Base-by-base conservation (phyloP, 139 green algal species). In the Astrephomene gubernaculifera region DNA sequence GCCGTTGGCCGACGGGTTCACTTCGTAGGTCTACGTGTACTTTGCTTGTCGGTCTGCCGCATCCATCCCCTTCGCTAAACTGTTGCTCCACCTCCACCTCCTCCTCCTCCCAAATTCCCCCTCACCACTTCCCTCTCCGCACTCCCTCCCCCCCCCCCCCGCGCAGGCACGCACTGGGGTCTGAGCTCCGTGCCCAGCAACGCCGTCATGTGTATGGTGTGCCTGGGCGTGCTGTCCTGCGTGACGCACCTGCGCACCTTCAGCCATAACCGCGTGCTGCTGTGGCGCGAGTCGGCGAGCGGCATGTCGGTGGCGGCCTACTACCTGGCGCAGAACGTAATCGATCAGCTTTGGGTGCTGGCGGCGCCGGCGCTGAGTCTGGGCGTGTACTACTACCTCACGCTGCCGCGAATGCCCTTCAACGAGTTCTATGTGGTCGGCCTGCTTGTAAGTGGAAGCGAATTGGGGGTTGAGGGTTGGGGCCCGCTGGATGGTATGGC, bases 371-470 rank as follows among this genome's bases (percentile, higher is more conserved):
- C 85, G 1, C 31, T 90, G 4, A 82, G 78, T 60, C 57, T 89
- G 45, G 89, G 63, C 21, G 70, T 70, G 25, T 92, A 92, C 75
- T 92, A 90, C 76, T 89, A 92, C 89, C 89, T 92, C 43, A 92
- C 89, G 1, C 60, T 92, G 71, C 85, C 88, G 52, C 64, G 71
- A 14, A 83, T 89, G 71, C 41, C 83, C 63, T 91, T 86, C 64
- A 14, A 2, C 6, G 29, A 67, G 36, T 85, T 86, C 45, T 91
- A 91, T 76, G 36, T 81, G 6, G 69, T 84, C 19, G 75, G 73
- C 25, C 67, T 91, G 21, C 33, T 78, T 0, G 79, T 86, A 41
- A 78, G 79, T 78, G n/a, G 33, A n/a, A n/a, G n/a, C n/a, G n/a
- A 67, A n/a, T 31, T 19, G 60, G 8, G 60, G 22, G 60, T 29